phyloP scores from a whole-genome alignment of 2,329 filamentous ascomycete species.

The Blastomyces silverae region DNA sequence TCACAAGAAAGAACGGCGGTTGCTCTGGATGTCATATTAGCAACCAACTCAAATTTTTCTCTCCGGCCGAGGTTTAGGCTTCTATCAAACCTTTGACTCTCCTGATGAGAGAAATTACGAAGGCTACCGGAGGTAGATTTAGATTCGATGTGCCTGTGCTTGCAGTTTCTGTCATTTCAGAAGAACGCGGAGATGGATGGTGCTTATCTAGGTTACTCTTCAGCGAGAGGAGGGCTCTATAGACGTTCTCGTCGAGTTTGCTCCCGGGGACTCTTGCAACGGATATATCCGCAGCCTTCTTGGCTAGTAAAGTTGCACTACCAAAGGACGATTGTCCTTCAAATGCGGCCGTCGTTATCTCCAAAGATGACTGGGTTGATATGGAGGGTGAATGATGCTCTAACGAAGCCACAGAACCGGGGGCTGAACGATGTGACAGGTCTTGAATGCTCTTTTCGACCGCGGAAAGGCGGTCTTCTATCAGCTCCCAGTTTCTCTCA shows the following conservation, averaged over 20 bases:
- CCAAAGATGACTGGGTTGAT: conserved; percentile 25
- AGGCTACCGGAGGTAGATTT: conserved; percentile 31
- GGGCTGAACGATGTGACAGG: conserved; percentile 17
- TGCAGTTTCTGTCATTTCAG: conserved; percentile 17
- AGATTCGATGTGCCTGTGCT: conserved; percentile 29
- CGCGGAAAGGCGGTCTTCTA: conserved; percentile 32
- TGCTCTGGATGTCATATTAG: conserved; percentile 23
- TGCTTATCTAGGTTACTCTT: conserved; percentile 36
- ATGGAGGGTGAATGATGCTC: not conserved
- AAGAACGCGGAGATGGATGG: conserved; percentile 25
- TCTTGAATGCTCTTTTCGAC: conserved; percentile 21
- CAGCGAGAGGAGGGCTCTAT: conserved; percentile 33
- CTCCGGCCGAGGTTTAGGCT: too few relatives aligned
- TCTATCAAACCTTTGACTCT: conserved; percentile 23
- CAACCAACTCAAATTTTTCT: not conserved
- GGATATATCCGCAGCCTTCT: conserved; percentile 25
- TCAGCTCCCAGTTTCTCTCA: conserved; percentile 29
- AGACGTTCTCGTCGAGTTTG: conserved; percentile 32
- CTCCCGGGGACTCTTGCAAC: conserved; percentile 35
- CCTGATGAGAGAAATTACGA: conserved; percentile 30
- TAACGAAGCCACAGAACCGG: not conserved
- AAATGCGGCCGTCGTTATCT: conserved; percentile 22
- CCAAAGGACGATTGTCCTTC: conserved; percentile 47
- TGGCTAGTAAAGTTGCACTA: conserved; percentile 44
- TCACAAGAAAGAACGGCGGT: conserved; percentile 27